phyloP scores from a whole-genome alignment of 345 rosid genomes.

The Nasturtium officinale region DNA sequence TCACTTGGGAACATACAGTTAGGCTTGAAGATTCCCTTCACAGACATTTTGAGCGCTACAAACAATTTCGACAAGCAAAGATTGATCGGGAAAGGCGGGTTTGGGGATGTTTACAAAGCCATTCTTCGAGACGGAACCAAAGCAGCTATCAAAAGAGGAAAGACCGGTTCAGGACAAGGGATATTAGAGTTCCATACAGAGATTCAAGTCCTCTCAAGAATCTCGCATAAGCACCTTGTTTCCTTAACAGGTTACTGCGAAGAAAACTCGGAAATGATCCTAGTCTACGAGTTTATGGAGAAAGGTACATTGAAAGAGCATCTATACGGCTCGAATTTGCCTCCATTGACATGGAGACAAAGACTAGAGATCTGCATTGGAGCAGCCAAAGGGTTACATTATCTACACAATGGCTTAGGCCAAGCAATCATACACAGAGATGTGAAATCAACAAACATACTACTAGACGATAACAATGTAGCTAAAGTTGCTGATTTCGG shows the following conservation, averaged over 20 bases:
- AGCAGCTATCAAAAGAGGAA: conserved; percentile 37
- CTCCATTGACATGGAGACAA: conserved; percentile 34
- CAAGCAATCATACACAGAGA: conserved; percentile 39
- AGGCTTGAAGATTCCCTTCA: conserved; percentile 35
- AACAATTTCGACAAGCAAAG: conserved; percentile 26
- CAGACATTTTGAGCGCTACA: conserved; percentile 29
- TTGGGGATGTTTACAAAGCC: conserved; percentile 40
- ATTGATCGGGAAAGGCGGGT: conserved; percentile 36
- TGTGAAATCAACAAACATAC: conserved; percentile 38
- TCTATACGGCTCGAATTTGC: conserved; percentile 32
- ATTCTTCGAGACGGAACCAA: conserved; percentile 25
- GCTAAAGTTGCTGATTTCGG: conserved; percentile 41
- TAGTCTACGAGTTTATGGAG: conserved; percentile 45
- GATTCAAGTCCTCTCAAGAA: conserved; percentile 55
- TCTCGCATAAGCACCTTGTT: conserved; percentile 66
- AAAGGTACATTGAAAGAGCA: conserved; percentile 40
- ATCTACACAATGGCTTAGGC: not conserved
- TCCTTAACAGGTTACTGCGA: conserved; percentile 71
- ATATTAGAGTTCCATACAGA: conserved; percentile 37
- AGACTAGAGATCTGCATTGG: conserved; percentile 39
- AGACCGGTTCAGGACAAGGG: conserved; percentile 37
- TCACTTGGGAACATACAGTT: too few species aligned
- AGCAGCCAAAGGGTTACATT: conserved; percentile 35
- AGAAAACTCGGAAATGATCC: conserved; percentile 49
- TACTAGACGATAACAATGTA: conserved; percentile 32